phyloP scores from a whole-genome alignment of 2,329 filamentous ascomycete species.

The Fusarium sp. region DNA sequence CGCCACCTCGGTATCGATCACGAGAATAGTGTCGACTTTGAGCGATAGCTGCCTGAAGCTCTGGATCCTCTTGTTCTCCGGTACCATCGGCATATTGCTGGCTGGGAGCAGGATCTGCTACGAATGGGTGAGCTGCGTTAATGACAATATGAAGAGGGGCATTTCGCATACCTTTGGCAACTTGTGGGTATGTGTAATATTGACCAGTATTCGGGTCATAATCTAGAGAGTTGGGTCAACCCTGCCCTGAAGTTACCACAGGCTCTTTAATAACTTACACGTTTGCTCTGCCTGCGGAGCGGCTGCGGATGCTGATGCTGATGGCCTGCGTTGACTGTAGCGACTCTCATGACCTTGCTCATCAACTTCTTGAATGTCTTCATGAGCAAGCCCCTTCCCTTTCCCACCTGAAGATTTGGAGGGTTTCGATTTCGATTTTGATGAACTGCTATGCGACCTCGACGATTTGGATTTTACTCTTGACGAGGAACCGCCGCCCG shows the following conservation, averaged over 20 bases:
- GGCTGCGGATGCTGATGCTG: neutral
- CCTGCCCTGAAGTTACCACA: neutral
- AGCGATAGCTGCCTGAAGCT: constrained; percentile 17
- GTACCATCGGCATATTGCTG: constrained; percentile 7
- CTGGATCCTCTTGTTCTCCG: constrained; percentile 15
- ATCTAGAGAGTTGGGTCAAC: constrained; percentile 6
- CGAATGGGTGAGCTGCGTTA: neutral
- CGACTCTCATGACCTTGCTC: constrained; percentile 11
- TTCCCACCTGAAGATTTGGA: constrained; percentile 37
- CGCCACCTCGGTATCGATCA: constrained; percentile 21
- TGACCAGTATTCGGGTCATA: constrained; percentile 19
- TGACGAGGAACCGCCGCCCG: constrained; percentile 25
- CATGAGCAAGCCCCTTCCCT: constrained; percentile 32
- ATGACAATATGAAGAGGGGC: neutral
- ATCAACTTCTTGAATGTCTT: constrained; percentile 30
- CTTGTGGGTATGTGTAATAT: neutral
- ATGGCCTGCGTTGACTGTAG: neutral
- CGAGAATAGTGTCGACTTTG: constrained; percentile 20
- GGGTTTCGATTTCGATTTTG: constrained; percentile 35
- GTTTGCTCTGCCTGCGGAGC: neutral
- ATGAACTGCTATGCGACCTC: constrained; percentile 27
- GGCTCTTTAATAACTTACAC: constrained; percentile 6
- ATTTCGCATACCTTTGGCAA: constrained; percentile 16
- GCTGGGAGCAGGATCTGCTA: constrained; percentile 4
- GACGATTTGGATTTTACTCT: constrained; percentile 22